Percentiles rank a stretch among this genome's conserved stretches.
Conservation (phyloP, 202 grass and related monocot genomes). For the Setaria italica region DNA sequence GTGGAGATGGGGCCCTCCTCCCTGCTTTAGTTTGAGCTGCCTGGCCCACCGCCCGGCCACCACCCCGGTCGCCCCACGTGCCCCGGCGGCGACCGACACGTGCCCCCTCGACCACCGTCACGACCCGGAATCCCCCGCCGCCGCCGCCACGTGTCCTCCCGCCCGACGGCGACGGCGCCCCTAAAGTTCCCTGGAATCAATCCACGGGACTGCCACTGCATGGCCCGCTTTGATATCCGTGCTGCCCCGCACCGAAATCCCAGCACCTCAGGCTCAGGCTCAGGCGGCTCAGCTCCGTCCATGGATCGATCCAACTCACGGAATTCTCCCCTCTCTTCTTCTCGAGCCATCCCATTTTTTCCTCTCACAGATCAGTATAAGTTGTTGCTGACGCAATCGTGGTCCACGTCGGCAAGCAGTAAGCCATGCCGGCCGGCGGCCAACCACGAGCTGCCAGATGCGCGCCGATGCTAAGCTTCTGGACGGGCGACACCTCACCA, state of each 20-base stretch:
- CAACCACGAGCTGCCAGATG: no score
- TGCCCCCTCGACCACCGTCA: not conserved
- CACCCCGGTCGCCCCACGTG: constrained; percentile 38
- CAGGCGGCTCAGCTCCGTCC: no score
- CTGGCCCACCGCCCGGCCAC: not conserved
- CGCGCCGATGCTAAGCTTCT: constrained; percentile 2
- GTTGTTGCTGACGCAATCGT: no score
- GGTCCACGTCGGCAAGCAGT: no score
- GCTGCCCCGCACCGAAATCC: not conserved
- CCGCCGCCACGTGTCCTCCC: constrained; percentile 35
- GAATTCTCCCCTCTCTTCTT: no score
- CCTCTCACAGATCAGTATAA: no score
- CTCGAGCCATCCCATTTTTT: no score
- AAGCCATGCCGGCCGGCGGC: no score
- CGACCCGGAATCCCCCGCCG: constrained; percentile 25
- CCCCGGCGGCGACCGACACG: not conserved
- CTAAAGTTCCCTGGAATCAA: not conserved
- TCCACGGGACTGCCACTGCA: constrained; percentile 37
- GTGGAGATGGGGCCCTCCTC: no score
- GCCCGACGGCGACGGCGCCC: constrained; percentile 14
- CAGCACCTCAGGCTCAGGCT: no score
- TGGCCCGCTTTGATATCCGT: constrained; percentile 46
- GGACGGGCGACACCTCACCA: constrained; percentile 14
- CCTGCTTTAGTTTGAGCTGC: not conserved
- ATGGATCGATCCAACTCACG: no score